A percentile compares a stretch with the other conserved stretches of the same genome.
Evolutionary conservation across 1,139 yeast species (phyloP).

Genomic region (Yarrowia galli): DNA sequence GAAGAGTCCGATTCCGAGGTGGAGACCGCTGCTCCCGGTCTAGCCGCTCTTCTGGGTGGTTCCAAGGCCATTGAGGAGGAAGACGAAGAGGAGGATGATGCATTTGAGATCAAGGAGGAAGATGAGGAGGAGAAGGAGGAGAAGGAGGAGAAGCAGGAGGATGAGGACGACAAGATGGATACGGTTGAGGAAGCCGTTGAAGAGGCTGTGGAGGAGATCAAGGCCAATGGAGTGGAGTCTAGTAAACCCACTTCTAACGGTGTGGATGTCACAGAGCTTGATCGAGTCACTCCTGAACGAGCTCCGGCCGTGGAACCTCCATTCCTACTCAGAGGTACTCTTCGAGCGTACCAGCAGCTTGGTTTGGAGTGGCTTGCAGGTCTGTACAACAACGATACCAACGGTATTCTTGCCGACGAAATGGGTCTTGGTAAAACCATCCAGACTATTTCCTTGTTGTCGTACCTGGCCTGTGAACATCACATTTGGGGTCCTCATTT

Average conservation of each 20-base stretch:
- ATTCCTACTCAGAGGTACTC: constrained; percentile 71
- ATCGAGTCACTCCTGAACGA: constrained; percentile 29
- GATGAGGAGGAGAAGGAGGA: constrained; percentile 29
- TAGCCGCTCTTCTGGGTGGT: constrained; percentile 40
- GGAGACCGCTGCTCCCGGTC: constrained; percentile 30
- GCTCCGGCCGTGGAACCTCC: constrained; percentile 49
- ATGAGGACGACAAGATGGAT: constrained; percentile 12
- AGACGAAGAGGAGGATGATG: constrained; percentile 44
- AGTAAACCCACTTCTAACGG: neutral
- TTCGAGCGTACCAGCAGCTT: constrained; percentile 92
- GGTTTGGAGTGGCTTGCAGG: constrained; percentile 98
- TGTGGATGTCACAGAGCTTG: constrained; percentile 28
- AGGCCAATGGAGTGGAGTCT: neutral
- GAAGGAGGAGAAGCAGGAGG: constrained; percentile 31
- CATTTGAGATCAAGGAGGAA: constrained; percentile 42
- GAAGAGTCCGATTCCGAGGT: constrained; percentile 41
- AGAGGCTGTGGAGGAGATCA: constrained; percentile 1
- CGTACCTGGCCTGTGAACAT: constrained; percentile 91
- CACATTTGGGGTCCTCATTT: constrained; percentile 98
- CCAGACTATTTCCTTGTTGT: constrained; percentile 86
- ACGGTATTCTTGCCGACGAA: constrained; percentile 97
- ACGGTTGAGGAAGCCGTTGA: neutral
- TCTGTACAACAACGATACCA: constrained; percentile 87
- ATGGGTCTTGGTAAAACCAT: constrained; percentile 99
- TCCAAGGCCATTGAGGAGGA: constrained; percentile 29